Evolutionary conservation across 1,284 basidiomycete genomes (phyloP), one percentile per base, ranked within the genome.

Genomic region (Spongiforma sp.): DNA sequence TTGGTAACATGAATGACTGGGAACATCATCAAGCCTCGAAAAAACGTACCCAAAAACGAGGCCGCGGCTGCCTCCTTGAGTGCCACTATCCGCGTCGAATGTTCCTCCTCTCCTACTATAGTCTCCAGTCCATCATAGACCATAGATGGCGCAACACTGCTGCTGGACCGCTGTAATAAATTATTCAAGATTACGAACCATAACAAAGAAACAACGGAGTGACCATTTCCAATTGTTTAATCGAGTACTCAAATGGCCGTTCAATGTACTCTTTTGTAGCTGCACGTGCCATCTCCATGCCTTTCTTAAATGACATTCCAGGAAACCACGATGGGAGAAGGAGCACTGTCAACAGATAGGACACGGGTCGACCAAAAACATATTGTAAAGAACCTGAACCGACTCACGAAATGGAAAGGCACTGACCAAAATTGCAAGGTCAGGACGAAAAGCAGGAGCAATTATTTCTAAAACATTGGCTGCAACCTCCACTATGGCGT

Each of bases 1-100:
- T 5, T 28, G 8, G 17, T 39, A 12, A 21, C 7, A 39, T 46
- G 39, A 39, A 41, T 14, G 14, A 39, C 9, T 43, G 4, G 11
- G 28, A 17, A 32, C 12, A 34, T 7, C 1, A 26, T 30, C 5
- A 32, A 19, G 15, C 34, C 17, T 34, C 32, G 21, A 24, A 32
- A 28, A 28, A 52, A n/a, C 53, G n/a, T 36, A 70, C 69, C 69
- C 7, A 62, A 24, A 59, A 70, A 69, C 3, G 60, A 48, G 5
- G 65, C 65, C 4, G 59, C 69, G 34, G 58, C 33, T 6, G 68
- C 62, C 4, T 33, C 63, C 21, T 69, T 69, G 26, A 71, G 57
- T 1, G n/a, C 57, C 24, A n/a, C n/a, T n/a, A n/a, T n/a, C 7
- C 50, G 7, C 54, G 60, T 41, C 59, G 59, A 62, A 4, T 28